Percentiles rank a stretch among this genome's conserved stretches.
These are phyloP conservation scores for Cladosporium sp. DNA, from an alignment of 2,329 filamentous ascomycete species.

Conservation along the genomic window DNA sequence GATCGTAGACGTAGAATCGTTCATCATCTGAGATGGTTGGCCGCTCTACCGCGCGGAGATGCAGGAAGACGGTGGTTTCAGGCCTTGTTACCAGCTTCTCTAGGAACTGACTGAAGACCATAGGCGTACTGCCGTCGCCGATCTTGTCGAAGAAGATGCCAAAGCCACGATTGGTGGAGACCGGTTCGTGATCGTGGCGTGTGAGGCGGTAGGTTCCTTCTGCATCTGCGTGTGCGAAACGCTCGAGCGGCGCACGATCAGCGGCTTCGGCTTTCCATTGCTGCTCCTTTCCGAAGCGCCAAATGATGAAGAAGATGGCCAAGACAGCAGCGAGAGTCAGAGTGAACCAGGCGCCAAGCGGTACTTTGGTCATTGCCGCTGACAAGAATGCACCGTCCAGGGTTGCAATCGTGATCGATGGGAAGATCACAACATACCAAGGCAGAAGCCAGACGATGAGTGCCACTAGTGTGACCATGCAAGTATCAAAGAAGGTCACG, in stretches of 20 bases:
- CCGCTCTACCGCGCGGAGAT: conserved; percentile 60
- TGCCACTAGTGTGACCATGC: conserved; percentile 67
- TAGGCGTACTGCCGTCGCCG: conserved; percentile 57
- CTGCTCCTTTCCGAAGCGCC: conserved; percentile 74
- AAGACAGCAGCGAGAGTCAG: conserved; percentile 61
- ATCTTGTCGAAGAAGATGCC: conserved; percentile 78
- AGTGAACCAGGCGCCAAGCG: conserved; percentile 75
- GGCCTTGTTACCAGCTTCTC: conserved; percentile 65
- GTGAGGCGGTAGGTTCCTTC: conserved; percentile 25
- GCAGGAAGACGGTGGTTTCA: conserved; percentile 69
- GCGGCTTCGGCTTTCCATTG: conserved; percentile 68
- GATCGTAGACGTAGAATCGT: conserved; percentile 44
- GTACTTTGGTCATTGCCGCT: conserved; percentile 67
- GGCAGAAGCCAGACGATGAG: conserved; percentile 68
- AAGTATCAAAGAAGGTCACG: conserved; percentile 74
- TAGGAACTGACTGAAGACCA: conserved; percentile 68
- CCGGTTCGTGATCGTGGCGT: conserved; percentile 1
- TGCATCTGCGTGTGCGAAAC: conserved; percentile 36
- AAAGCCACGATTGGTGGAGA: conserved; percentile 40
- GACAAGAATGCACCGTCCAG: conserved; percentile 68
- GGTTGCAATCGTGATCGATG: conserved; percentile 61
- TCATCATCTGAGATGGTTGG: conserved; percentile 51
- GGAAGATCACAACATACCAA: conserved; percentile 55
- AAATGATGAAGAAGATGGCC: conserved; percentile 63
- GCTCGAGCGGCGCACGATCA: conserved; percentile 53